Percentiles rank a stretch among this genome's conserved stretches.
Evolutionary conservation across 2,329 filamentous ascomycete genomes (phyloP).

Genomic region (Colletotrichum cordylinicola): DNA sequence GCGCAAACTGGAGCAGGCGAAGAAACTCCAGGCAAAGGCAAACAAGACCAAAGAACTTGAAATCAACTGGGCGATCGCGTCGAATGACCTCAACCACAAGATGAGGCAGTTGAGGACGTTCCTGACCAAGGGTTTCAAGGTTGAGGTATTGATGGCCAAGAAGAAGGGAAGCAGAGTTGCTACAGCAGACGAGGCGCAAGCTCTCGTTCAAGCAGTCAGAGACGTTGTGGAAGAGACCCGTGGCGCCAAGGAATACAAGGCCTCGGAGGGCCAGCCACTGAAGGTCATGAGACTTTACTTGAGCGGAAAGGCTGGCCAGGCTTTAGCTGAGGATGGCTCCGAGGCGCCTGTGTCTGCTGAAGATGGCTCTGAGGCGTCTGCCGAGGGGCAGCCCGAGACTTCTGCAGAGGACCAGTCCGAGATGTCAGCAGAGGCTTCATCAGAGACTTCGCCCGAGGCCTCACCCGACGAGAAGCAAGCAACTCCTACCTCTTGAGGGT

Average conservation of each 20-base stretch:
- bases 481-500: not conserved
- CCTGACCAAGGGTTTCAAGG: constrained; percentile 74
- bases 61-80: constrained; percentile 85
- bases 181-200: constrained; percentile 64
- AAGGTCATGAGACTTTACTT: constrained; percentile 48
- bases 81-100: constrained; percentile 76
- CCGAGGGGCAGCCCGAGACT: not conserved
- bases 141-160: constrained; percentile 74
- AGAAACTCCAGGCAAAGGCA: constrained; percentile 42
- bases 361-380: not conserved
- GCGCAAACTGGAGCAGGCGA: constrained; percentile 50
- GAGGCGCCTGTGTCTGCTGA: not conserved
- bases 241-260: constrained; percentile 50
- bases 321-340: not conserved
- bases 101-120: constrained; percentile 73
- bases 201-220: constrained; percentile 52
- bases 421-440: not conserved
- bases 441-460: not conserved
- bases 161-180: constrained; percentile 69
- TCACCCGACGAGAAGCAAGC: not conserved
- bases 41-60: constrained; percentile 77
- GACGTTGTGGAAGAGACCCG: constrained; percentile 35
- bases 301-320: constrained; percentile 31
- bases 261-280: constrained; percentile 49
- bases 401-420: not conserved